phyloP scores from a whole-genome alignment of 192 early-diverging fungal species.

The Lunasporangiospora selenospora region DNA sequence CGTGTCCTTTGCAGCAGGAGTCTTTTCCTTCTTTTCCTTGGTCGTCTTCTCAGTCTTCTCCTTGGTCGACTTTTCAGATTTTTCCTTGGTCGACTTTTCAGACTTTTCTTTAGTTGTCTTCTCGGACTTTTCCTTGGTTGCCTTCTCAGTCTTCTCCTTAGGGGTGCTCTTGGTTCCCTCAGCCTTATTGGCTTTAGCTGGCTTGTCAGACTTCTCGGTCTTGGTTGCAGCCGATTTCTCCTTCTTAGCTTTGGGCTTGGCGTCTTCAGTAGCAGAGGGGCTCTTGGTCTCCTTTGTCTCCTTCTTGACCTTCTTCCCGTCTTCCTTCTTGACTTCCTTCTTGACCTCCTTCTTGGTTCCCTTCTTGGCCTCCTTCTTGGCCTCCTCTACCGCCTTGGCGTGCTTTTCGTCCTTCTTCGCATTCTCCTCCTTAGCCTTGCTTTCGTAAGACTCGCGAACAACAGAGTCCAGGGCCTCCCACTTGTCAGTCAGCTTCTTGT shows the following conservation, averaged over 20 bases:
- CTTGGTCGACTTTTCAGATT: constrained; percentile 1
- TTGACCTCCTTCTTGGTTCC: constrained; percentile 20
- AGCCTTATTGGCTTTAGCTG: background rate
- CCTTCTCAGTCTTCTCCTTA: constrained; percentile 24
- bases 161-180: no score
- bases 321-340: constrained; percentile 41
- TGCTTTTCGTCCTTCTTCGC: constrained; percentile 12
- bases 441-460: background rate
- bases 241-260: constrained; percentile 3
- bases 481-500: constrained; percentile 43
- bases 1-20: no score
- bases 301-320: no score
- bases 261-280: constrained; percentile 2
- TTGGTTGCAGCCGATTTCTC: constrained; percentile 9
- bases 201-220: constrained; percentile 9
- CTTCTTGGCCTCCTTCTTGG: constrained; percentile 22
- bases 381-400: constrained; percentile 12
- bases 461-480: constrained; percentile 13
- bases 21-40: no score
- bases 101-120: constrained; percentile 10
- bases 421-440: constrained; percentile 4
- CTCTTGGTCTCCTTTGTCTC: constrained; percentile 12
- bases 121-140: constrained; percentile 7
- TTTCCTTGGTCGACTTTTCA: no score
- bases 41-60: no score